Percentiles rank a stretch among this genome's conserved stretches.
phyloP scores from a whole-genome alignment of 1,284 basidiomycete genomes.

The Coniferiporia sulphurascens region DNA sequence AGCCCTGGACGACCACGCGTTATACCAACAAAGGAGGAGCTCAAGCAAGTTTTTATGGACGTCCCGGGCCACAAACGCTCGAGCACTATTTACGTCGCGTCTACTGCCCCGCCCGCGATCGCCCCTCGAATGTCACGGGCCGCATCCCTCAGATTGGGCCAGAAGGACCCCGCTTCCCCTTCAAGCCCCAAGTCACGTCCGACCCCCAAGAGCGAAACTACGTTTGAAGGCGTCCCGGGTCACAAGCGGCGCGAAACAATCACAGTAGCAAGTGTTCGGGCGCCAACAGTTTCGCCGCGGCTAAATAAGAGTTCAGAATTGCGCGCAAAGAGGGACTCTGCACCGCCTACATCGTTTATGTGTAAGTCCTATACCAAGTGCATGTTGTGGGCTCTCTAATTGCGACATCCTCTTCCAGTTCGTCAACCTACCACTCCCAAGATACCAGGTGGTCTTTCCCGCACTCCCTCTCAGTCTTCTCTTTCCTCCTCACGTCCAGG shows the following conservation, averaged over 20 bases:
- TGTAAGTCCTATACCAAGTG: conserved; percentile 32
- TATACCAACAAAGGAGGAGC: conserved; percentile 53
- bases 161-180: conserved; percentile 32
- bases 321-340: conserved; percentile 50
- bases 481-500: conserved; percentile 19
- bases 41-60: conserved; percentile 60
- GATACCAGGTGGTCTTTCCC: conserved; percentile 32
- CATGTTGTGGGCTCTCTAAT: not conserved
- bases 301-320: conserved; percentile 67
- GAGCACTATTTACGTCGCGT: conserved; percentile 62
- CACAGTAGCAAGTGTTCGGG: conserved; percentile 55
- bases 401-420: conserved; percentile 31
- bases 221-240: conserved; percentile 75
- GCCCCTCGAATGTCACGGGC: conserved; percentile 72
- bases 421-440: conserved; percentile 37
- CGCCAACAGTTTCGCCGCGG: conserved; percentile 61
- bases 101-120: conserved; percentile 66
- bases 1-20: conserved; percentile 35
- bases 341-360: conserved; percentile 27
- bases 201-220: conserved; percentile 30
- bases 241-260: conserved; percentile 75
- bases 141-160: conserved; percentile 59
- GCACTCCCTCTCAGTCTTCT: conserved; percentile 21
- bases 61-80: conserved; percentile 74
- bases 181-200: conserved; percentile 29